phyloP scores from a whole-genome alignment of 257 asterid species.

The Phtheirospermum japonicum region DNA sequence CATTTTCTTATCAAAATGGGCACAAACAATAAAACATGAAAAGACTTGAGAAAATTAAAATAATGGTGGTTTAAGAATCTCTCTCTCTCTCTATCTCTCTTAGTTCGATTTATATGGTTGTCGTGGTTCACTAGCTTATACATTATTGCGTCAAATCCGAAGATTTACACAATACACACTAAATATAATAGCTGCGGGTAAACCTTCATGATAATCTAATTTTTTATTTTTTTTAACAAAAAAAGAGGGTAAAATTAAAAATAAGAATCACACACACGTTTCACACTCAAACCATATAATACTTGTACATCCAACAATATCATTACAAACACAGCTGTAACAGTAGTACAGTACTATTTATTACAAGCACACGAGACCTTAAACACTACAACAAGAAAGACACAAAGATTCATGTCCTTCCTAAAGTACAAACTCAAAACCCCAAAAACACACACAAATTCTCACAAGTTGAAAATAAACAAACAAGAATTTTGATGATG shows the following conservation, averaged over 20 bases:
- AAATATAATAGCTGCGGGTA: no score
- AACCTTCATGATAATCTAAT: no score
- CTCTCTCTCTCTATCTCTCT: no score
- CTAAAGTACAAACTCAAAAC: slow-evolving; percentile 15
- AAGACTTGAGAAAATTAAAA: not conserved
- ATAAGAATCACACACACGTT: not conserved
- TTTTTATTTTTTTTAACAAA: no score
- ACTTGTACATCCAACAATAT: not conserved
- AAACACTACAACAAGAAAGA: slow-evolving; percentile 26
- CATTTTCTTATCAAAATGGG: slow-evolving; percentile 10
- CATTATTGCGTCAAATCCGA: no score
- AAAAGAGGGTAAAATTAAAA: not conserved
- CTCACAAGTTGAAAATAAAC: slow-evolving; percentile 22
- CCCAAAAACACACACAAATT: not conserved
- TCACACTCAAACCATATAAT: not conserved
- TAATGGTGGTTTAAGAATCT: no score
- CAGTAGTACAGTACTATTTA: slow-evolving; percentile 11
- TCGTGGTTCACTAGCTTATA: no score
- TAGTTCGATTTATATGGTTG: no score
- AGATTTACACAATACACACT: no score
- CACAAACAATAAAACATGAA: slow-evolving; percentile 1
- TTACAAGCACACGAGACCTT: slow-evolving; percentile 37
- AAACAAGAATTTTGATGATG: slow-evolving; percentile 37
- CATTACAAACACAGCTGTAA: slow-evolving; percentile 12
- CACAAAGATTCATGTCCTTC: slow-evolving; percentile 19